Evolutionary conservation across 1,284 basidiomycete genomes (phyloP), one percentile per base, ranked within the genome.

Genomic region (Ceratobasidium sp.): DNA sequence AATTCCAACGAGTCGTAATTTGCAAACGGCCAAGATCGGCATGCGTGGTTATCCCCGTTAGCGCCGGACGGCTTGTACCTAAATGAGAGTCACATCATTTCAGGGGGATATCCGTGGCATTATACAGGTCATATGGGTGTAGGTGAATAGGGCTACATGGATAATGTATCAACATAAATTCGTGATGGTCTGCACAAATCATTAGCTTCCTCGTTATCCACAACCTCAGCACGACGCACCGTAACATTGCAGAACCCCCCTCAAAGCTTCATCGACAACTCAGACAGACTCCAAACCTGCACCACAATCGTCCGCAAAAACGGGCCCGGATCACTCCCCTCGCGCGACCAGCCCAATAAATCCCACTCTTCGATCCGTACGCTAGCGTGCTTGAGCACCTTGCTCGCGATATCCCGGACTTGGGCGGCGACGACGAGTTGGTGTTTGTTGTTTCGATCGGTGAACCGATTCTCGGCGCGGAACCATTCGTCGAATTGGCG

Each of bases 401-500:
- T 74, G 43, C 44, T 62, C 15, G 46, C 61, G 15, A 74, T 46
- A 37, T 59, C 71, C 6, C 71, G 71, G 17, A 74, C 71, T 54
- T 74, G 71, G 22, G 71, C 56, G 8, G 71, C 71, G 37, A 64
- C 43, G 8, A 61, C 49, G 22, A 74, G 51, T 51, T 74, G 71
- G n/a, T 59, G 40, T 54, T 74, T 74, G 19, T 74, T 32, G 1
- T 59, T 52, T 22, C 71, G 59, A 32, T 74, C 71, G 46, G 59
- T 64, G 34, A 64, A 74, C 34, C 46, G 3, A 59, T 74, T 74
- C 61, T 74, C 71, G 3, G n/a, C 51, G 1, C 71, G 71, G 61
- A 74, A 74, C 71, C 71, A 74, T 51, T 74, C 71, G 29, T 74
- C 71, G 22, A 74, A 74, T 37, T 74, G 71, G n/a, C 71, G 71